Evolutionary conservation across 257 asterid genomes (phyloP), one percentile per base, ranked within the genome.

Genomic region (Plantago elongata): DNA sequence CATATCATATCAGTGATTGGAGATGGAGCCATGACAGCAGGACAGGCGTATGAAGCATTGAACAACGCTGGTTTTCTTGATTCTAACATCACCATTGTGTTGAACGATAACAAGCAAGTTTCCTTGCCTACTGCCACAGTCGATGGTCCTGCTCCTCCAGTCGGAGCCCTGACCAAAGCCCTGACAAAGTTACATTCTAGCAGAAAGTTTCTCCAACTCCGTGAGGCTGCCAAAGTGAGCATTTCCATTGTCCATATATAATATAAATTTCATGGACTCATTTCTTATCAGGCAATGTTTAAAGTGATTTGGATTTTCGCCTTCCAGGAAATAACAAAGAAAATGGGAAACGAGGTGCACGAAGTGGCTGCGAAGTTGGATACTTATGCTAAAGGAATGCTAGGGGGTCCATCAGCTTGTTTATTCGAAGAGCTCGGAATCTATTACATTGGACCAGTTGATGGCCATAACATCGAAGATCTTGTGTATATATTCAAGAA

Each of bases 1-100:
- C 89, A 80, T 27, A 87, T 87, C 4, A 73, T 87, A 48, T 71
- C 93, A 0, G 93, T 87, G 29, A 87, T 87, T 15, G 95, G 95
- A 15, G 95, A 87, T 60, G 95, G 95, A 50, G 89, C 93, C 68
- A 84, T 87, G 95, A 87, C 95, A 4, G 93, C 90, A 0, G 95
- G 95, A 22, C 95, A 87, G 29, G 95, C 95, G 0, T 87, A 75
- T n/a, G 95, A 87, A 65, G 95, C 92, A 1, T 44, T 87, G 76
- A 87, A 87, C 79, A 87, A 87, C 30, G 89, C 92, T 1, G 95
- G 92, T 5, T 87, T 13, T 61, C 92, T 87, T 5, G 92, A 87
- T 18, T 68, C 95, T 1, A 80, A 87, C 66, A 81, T 84, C 34
- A 82, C 84, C 57, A 67, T 86, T 8, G 60, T 86, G 5, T 66